Evolutionary conservation across 768 basidiomycete species (phyloP), one percentile per base, ranked within the genome.

Genomic region (Mrakia blollopis): DNA sequence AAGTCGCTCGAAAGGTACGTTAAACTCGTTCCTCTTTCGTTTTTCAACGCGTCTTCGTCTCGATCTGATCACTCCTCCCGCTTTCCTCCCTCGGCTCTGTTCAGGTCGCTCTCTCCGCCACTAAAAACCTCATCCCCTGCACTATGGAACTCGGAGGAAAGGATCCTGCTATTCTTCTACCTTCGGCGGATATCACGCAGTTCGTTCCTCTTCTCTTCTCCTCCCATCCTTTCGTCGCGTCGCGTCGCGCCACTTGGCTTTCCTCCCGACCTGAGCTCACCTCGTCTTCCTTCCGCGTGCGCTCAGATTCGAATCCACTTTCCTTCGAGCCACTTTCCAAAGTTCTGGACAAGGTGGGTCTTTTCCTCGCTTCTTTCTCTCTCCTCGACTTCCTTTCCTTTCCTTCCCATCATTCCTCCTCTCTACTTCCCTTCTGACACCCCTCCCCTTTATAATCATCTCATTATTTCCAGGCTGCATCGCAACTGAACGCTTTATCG

Each of bases 111-210:
- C 80, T 86, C 28, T 92, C 91, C 70, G 96, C 94, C 23, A 91
- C 93, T 0, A 89, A 90, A 78, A 87, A 94, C 81, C 87, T 97
- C 62, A 95, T 92, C 0, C 96, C 96, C 0, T 91, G 97, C 0
- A 93, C 92, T 0, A 88, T 99, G 32, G 96, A 98, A 83, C 88
- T 99, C 0, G 96, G 96, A n/a, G 93, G 94, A 47, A 96, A 98
- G 83, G 96, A 99, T 82, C 93, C 95, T 0, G 91, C 91, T 1
- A 88, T 99, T 80, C 88, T 99, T 77, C 87, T 98, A 39, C 92
- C 93, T 9, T 88, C 88, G 39, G 94, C 94, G 13, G 89, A 98
- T 80, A 84, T 97, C 32, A 85, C 91, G 61, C 89, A 88, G 73
- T 74, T 30, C 21, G 57, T 39, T 57, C 7, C 5, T 6, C 14